Conservation (phyloP, 2,329 filamentous ascomycete species). For the Fusarium sp. region DNA sequence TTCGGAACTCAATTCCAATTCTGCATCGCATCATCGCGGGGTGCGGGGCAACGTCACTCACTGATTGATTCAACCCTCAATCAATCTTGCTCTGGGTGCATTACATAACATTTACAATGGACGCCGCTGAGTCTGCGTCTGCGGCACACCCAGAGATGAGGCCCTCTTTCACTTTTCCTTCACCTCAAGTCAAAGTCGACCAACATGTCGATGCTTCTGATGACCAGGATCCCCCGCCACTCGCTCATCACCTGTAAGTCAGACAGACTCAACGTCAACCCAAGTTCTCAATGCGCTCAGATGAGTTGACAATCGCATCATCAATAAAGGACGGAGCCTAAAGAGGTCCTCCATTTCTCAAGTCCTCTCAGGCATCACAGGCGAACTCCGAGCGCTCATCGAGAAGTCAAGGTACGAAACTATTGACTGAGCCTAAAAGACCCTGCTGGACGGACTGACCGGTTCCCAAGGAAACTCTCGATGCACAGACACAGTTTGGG, state of each 20-base stretch:
- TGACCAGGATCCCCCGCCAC: slow-evolving; percentile 49
- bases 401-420: slow-evolving; percentile 66
- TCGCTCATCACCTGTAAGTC: slow-evolving; percentile 60
- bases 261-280: slow-evolving; percentile 38
- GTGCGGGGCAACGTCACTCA: slow-evolving; percentile 43
- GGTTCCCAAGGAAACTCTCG: slow-evolving; percentile 80
- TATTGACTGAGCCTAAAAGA: neutral
- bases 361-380: slow-evolving; percentile 71
- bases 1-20: slow-evolving; percentile 1
- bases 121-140: slow-evolving; percentile 20
- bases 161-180: slow-evolving; percentile 46
- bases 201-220: slow-evolving; percentile 47
- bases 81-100: neutral
- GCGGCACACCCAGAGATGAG: slow-evolving; percentile 33
- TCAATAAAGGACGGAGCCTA: slow-evolving; percentile 59
- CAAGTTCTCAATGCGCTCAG: slow-evolving; percentile 2
- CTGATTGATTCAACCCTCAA: neutral
- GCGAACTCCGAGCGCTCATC: slow-evolving; percentile 69
- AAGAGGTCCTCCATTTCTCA: slow-evolving; percentile 57
- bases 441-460: slow-evolving; percentile 23
- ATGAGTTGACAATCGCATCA: slow-evolving; percentile 18
- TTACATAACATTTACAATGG: slow-evolving; percentile 35
- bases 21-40: slow-evolving; percentile 22
- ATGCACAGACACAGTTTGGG: slow-evolving; percentile 88
- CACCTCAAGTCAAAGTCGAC: slow-evolving; percentile 51